Conservation (phyloP, 805 yeast species). For the Starmera caribaea region DNA sequence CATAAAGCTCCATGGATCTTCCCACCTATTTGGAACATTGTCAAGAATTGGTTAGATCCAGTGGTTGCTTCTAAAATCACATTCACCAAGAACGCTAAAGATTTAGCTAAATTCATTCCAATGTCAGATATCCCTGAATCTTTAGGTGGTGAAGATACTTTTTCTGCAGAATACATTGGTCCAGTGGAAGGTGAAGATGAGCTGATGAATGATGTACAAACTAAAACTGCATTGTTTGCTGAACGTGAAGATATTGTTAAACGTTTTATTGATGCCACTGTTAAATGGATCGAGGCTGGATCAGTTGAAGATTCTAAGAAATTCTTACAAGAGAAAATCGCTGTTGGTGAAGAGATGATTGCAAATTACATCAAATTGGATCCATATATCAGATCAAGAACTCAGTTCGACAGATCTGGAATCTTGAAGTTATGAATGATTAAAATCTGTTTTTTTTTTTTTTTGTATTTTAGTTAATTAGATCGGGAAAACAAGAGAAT, state of each 20-base stretch:
- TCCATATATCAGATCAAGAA: conserved; percentile 73
- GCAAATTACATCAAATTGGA: conserved; percentile 63
- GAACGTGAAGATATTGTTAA: conserved; percentile 49
- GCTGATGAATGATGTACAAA: conserved; percentile 32
- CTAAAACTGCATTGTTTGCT: conserved; percentile 31
- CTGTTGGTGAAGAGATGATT: conserved; percentile 41
- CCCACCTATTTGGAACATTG: conserved; percentile 87
- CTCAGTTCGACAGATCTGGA: conserved; percentile 75
- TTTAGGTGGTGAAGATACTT: conserved; percentile 65
- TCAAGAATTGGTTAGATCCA: conserved; percentile 93
- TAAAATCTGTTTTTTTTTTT: too few species aligned
- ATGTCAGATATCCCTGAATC: conserved; percentile 51
- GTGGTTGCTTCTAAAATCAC: conserved; percentile 88
- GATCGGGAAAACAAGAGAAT: too few species aligned
- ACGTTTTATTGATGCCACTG: conserved; percentile 54
- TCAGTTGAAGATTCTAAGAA: conserved; percentile 37
- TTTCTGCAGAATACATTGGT: conserved; percentile 45
- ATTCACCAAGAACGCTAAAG: conserved; percentile 66
- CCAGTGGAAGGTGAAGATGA: conserved; percentile 57
- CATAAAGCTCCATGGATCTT: conserved; percentile 98
- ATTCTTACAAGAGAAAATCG: conserved; percentile 44
- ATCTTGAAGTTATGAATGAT: conserved; percentile 20
- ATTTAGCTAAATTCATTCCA: conserved; percentile 55
- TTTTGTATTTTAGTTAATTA: too few species aligned
- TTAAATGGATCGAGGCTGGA: conserved; percentile 67